Conservation (phyloP, 1,284 basidiomycete genomes). For the Fomitopsis schrenkii region DNA sequence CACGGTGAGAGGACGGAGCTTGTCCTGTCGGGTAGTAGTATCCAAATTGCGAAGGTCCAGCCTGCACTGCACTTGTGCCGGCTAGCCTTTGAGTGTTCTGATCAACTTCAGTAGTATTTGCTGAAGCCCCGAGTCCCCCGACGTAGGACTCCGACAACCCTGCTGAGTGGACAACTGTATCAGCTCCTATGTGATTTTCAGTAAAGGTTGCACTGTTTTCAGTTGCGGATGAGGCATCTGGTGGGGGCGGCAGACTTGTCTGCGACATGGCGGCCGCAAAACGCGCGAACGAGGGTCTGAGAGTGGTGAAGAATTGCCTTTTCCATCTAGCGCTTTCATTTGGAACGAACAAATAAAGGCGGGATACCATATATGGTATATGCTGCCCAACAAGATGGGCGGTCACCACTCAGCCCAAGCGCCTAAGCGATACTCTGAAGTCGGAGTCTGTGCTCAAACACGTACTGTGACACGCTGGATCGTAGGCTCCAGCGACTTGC, state of each 20-base stretch:
- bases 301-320: background rate
- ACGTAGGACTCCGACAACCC: too few relatives aligned
- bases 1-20: background rate
- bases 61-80: background rate
- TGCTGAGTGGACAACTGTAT: too few relatives aligned
- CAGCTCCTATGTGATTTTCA: too few relatives aligned
- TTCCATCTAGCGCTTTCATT: slow-evolving; percentile 10
- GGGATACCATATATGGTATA: background rate
- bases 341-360: slow-evolving; percentile 1
- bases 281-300: background rate
- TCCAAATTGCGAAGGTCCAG: background rate
- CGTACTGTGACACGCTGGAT: background rate
- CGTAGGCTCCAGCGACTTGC: too few relatives aligned
- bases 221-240: background rate
- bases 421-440: background rate
- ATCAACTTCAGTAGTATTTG: background rate
- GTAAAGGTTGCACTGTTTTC: too few relatives aligned
- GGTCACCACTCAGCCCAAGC: background rate
- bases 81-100: background rate
- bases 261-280: background rate
- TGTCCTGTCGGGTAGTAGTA: background rate
- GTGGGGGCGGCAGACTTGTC: background rate
- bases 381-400: background rate
- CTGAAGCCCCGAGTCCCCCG: background rate
- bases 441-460: background rate